Conservation (phyloP, 179 eudicot genomes). For the Heliamphora pulchella region DNA sequence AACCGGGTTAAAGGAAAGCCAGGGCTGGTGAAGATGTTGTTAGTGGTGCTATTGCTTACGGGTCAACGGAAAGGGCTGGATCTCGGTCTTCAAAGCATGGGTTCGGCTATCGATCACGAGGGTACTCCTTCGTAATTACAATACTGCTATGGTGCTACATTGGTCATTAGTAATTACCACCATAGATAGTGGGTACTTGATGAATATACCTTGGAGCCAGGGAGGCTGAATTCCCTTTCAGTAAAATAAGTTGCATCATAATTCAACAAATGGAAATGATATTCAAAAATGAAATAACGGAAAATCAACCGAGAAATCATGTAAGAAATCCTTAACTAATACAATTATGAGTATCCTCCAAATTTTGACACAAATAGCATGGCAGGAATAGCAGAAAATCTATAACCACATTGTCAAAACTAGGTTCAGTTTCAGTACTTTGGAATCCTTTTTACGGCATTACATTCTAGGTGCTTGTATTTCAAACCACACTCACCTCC, state of each 20-base stretch:
- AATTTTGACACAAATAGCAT: not conserved
- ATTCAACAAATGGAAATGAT: not conserved
- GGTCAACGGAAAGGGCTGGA: not conserved
- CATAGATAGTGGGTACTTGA: too few species aligned
- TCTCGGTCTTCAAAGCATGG: not conserved
- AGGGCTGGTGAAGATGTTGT: too few species aligned
- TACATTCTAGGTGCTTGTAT: conserved; percentile 1
- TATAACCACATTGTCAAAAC: not conserved
- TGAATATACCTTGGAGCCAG: too few species aligned
- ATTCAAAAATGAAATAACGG: not conserved
- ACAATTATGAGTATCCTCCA: not conserved
- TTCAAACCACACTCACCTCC: not conserved
- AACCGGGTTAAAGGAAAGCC: too few species aligned
- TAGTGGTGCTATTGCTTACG: too few species aligned
- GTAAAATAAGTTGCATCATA: too few species aligned
- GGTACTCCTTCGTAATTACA: not conserved
- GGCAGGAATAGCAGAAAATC: not conserved
- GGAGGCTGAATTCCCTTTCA: too few species aligned
- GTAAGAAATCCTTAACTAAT: not conserved
- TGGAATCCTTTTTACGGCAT: not conserved
- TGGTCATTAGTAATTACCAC: too few species aligned
- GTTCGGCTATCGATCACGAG: not conserved
- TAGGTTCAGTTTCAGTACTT: not conserved
- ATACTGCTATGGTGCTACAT: too few species aligned
- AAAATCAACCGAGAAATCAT: not conserved